Conservation (phyloP, 2,329 filamentous ascomycete genomes). For the Chaetomium sp. region DNA sequence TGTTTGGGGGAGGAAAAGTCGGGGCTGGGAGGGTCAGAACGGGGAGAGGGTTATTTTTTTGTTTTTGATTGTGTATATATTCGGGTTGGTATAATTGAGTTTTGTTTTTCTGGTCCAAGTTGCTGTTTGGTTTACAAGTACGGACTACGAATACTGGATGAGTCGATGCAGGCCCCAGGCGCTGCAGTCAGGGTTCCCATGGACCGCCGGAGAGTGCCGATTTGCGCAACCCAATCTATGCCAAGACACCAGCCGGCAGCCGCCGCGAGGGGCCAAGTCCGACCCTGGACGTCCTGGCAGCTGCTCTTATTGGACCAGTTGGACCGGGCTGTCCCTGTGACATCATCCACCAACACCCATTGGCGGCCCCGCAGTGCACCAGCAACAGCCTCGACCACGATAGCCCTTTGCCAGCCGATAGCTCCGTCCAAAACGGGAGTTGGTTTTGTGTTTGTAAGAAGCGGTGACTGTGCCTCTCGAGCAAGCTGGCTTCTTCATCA, state of each 20-base stretch:
- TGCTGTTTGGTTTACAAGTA: not conserved
- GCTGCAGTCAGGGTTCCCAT: not conserved
- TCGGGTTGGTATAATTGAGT: not conserved
- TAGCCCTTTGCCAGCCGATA: conserved; percentile 22
- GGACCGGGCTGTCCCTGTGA: conserved; percentile 31
- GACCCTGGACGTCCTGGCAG: not conserved
- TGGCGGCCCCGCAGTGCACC: conserved; percentile 25
- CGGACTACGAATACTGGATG: too few species aligned
- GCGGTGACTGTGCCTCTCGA: conserved; percentile 28
- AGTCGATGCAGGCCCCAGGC: not conserved
- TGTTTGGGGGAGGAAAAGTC: not conserved
- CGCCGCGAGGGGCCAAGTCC: conserved; percentile 5
- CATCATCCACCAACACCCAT: conserved; percentile 32
- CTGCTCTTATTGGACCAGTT: conserved; percentile 16
- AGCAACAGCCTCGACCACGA: conserved; percentile 14
- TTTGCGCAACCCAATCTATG: conserved; percentile 14
- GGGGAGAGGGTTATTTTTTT: not conserved
- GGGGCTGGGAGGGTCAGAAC: not conserved
- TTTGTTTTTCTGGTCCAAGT: not conserved
- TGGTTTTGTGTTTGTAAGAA: conserved; percentile 6
- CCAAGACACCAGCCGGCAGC: conserved; percentile 20
- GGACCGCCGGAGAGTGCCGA: conserved; percentile 22
- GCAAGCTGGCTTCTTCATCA: not conserved
- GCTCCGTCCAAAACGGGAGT: conserved; percentile 20
- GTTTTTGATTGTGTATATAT: not conserved